Base-by-base conservation (phyloP, 495 filamentous ascomycete genomes). In the Podospora pseudopauciseta region DNA sequence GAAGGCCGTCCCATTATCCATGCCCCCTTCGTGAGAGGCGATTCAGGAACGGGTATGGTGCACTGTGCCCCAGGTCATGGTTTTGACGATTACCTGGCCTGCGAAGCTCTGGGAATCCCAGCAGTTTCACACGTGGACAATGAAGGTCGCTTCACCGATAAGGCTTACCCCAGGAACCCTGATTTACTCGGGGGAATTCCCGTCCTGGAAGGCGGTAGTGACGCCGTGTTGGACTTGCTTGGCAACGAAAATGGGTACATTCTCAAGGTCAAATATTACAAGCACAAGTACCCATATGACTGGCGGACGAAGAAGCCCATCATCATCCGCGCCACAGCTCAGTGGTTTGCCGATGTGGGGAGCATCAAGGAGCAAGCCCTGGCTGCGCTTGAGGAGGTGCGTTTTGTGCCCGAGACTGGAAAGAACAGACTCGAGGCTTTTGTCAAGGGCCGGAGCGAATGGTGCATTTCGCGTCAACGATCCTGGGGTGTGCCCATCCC, bases 401-500 rank as follows among this genome's bases (percentile, higher is more conserved):
- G 79, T 1, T 99, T 97, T 68, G 82, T 96, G 53, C 95, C 95
- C 0, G 83, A 88, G 55, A 77, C 81, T 39, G 92, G 92, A 4
- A 88, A 84, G 69, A 83, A 85, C 2, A 84, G 96, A 56, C 82
- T 99, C 56, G 85, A 90, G 74, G 90, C 89, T 66, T 98, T 97
- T 74, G 83, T 98, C 30, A 86, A 89, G 72, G 91, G 91, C 58
- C 87, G 95, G 39, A 96, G 86, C 70, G 94, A 98, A 77, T 99
- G 95, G 95, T 99, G 95, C 76, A 96, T 99, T 72, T 98, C 96
- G n/a, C 89, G 95, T 34, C 95, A 99, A 77, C 89, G 95, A 44
- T 91, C 91, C 9, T 99, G 95, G 95, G 95, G 95, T 71, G 90
- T 97, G 19, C 95, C 96, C 0, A 98, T 99, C 66, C 95, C 95